Conservation (phyloP, 1,139 yeast species). For the Taphrina communis region DNA sequence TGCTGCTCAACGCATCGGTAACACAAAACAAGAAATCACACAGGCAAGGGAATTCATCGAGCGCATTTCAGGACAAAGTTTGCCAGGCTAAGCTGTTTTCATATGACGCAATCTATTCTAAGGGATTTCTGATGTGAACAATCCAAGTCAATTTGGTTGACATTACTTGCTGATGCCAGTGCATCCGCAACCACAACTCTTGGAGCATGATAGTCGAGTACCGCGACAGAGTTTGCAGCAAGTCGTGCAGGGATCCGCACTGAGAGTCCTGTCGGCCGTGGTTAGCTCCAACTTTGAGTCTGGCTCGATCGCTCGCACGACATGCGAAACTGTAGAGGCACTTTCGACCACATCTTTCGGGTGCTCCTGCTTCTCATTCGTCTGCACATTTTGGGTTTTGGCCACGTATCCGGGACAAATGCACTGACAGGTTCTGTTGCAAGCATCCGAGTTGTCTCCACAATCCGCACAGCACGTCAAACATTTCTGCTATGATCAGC, state of each 20-base stretch:
- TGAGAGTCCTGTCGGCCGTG: too few species aligned
- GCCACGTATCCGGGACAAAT: background rate
- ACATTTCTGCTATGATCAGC: background rate
- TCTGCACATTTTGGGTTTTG: too few species aligned
- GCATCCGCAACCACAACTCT: background rate
- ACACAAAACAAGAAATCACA: background rate
- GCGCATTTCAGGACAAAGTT: background rate
- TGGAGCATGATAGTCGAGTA: background rate
- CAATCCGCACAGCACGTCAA: background rate
- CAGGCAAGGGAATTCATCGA: conserved; percentile 14
- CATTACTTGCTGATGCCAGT: background rate
- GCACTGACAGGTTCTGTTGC: background rate
- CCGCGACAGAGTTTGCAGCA: background rate
- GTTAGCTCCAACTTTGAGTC: too few species aligned
- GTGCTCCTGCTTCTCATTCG: too few species aligned
- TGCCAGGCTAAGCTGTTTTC: background rate
- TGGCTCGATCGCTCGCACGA: too few species aligned
- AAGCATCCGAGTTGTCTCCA: background rate
- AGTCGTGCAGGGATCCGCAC: too few species aligned
- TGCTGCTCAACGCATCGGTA: background rate
- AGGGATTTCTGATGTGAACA: background rate
- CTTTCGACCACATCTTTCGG: too few species aligned
- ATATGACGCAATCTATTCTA: background rate
- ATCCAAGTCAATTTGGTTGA: background rate
- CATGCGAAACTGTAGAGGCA: too few species aligned